Base-by-base conservation (phyloP, 495 filamentous ascomycete species). In the Podospora conica region DNA sequence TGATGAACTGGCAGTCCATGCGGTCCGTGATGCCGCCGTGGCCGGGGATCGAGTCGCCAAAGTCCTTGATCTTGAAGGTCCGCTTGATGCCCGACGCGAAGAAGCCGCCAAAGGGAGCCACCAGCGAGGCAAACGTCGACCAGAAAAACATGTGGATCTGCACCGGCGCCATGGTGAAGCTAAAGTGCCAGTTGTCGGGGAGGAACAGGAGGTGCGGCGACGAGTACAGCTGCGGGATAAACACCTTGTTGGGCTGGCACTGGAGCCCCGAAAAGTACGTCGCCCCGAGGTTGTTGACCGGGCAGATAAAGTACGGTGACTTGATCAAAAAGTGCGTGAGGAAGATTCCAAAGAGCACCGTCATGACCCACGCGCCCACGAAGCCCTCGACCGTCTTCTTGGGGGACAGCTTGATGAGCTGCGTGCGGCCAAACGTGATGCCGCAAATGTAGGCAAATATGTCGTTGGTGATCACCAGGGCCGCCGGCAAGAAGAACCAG, bases 311-410 rank as follows among this genome's bases (percentile, higher is more conserved):
- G 82, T 98, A 99, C 73, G 93, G 91, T 81, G 91, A 96, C 28
- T 88, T 87, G 84, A 94, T 92, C 66, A 99, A 82, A 54, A 95
- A 71, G 74, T 96, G 92, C 60, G 92, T 95, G 78, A 98, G 86
- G 68, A 86, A 80, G 68, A 90, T 81, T 63, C 91, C 96, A 73
- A 94, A 93, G 65, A 92, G 79, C 67, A 97, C 85, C 54, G 95
- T 98, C 83, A 93, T 93, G 71, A 96, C 81, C 96, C 96, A 99
- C 22, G 96, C 96, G 64, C 96, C 96, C 53, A 98, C 81, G 75
- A 99, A 99, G 24, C 96, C 96, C 77, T 99, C 96, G 54, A 98
- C 95, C 1, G 96, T 99, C 88, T 99, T 99, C 84, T 99, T 99
- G 3, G 96, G 96, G 1, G 93, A 97, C 23, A 99, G 82, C 80